phyloP scores from a whole-genome alignment of 345 rosid genomes.

The Eucalyptus paniculata region DNA sequence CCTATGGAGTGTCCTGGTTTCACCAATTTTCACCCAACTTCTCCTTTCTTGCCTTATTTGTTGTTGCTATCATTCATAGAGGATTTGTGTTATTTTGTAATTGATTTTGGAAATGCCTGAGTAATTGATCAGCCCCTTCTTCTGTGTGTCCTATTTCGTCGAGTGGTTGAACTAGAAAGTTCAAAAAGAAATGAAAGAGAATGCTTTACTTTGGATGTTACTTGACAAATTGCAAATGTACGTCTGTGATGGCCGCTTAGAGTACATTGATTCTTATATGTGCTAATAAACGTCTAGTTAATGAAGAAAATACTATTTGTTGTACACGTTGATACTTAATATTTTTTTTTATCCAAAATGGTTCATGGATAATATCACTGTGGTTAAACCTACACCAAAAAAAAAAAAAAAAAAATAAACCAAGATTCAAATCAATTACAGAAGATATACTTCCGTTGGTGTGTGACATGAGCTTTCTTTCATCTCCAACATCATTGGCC shows the following conservation, averaged over 20 bases:
- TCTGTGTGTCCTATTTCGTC: neutral
- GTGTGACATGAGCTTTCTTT: neutral
- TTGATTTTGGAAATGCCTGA: neutral
- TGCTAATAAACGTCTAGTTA: too few species aligned
- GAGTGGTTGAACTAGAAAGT: neutral
- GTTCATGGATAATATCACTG: neutral
- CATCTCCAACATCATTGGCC: neutral
- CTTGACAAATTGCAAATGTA: neutral
- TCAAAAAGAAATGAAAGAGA: neutral
- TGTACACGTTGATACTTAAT: too few species aligned
- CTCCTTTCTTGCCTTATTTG: neutral
- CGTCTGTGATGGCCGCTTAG: neutral
- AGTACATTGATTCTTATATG: neutral
- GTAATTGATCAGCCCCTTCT: neutral
- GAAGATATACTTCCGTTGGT: neutral
- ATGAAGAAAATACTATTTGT: too few species aligned
- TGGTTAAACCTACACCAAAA: neutral
- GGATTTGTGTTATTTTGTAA: neutral
- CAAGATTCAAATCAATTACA: neutral
- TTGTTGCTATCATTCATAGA: neutral
- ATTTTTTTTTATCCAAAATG: neutral
- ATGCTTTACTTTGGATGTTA: neutral
- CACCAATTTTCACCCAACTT: neutral
- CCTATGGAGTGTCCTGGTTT: neutral
- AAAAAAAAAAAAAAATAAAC: neutral